Percentiles rank a stretch among this genome's conserved stretches.
Evolutionary conservation across 148 eudicot genomes (phyloP).

Genomic region (Pouteria glomerata): DNA sequence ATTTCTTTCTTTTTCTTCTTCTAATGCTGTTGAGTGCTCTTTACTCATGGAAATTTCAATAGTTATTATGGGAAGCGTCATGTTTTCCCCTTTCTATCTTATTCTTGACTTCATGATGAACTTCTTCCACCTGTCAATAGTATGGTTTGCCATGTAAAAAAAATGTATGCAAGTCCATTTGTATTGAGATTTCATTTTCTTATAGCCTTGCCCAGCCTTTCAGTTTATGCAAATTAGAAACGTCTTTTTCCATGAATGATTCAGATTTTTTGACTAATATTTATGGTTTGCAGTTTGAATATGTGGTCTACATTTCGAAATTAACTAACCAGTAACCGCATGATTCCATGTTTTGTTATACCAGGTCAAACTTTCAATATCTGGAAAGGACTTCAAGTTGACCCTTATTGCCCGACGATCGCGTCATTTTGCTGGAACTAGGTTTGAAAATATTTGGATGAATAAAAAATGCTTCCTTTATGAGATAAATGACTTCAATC

Average conservation of each 20-base stretch:
- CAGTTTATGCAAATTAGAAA: slow-evolving; percentile 7
- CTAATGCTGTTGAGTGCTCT: too few species aligned
- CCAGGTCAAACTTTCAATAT: slow-evolving; percentile 53
- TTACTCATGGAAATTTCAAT: not conserved
- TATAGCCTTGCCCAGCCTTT: not conserved
- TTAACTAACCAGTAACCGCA: too few species aligned
- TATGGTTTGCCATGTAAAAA: not conserved
- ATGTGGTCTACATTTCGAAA: not conserved
- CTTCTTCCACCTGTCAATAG: not conserved
- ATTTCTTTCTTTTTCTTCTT: too few species aligned
- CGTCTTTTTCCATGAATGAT: slow-evolving; percentile 3
- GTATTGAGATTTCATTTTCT: not conserved
- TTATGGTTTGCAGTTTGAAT: not conserved
- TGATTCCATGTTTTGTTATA: slow-evolving; percentile 10
- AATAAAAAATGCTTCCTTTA: not conserved
- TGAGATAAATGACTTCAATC: not conserved
- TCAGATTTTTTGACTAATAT: not conserved
- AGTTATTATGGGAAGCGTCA: not conserved
- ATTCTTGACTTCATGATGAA: not conserved
- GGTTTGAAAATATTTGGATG: slow-evolving; percentile 29
- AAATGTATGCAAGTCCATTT: not conserved
- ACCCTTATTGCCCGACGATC: slow-evolving; percentile 83
- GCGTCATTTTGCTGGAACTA: slow-evolving; percentile 84
- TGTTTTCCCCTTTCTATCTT: not conserved
- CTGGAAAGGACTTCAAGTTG: slow-evolving; percentile 49